A percentile compares a stretch with the other conserved stretches of the same genome.
These are phyloP conservation scores for Vitis hybrid DNA, from an alignment of 177 flowering plant species.

Conservation along the genomic window DNA sequence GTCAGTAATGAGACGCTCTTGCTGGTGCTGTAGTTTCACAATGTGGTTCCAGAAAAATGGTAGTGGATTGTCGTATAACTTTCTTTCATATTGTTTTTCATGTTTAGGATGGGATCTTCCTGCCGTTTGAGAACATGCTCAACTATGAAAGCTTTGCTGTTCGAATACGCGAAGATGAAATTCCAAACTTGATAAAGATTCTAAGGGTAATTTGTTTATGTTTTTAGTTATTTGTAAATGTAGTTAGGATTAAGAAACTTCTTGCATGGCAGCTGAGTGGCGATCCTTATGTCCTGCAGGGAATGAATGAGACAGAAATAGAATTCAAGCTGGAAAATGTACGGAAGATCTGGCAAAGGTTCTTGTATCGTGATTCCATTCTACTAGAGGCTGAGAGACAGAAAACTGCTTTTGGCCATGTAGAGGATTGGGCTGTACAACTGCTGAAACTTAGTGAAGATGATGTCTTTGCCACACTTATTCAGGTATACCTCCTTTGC, in stretches of 20 bases:
- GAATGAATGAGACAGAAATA: conserved; percentile 72
- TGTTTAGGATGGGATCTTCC: conserved; percentile 85
- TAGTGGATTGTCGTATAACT: neutral
- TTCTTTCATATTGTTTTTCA: neutral
- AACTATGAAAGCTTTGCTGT: conserved; percentile 92
- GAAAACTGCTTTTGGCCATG: conserved; percentile 45
- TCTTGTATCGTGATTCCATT: conserved; percentile 80
- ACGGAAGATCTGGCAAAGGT: conserved; percentile 85
- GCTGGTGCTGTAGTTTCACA: too few species aligned
- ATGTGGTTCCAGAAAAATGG: too few species aligned
- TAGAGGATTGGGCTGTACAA: conserved; percentile 77
- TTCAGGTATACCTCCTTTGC: conserved; percentile 59
- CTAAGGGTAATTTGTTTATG: conserved; percentile 60
- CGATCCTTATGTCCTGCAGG: conserved; percentile 32
- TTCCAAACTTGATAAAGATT: conserved; percentile 74
- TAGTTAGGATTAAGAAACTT: neutral
- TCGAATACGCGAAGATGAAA: conserved; percentile 83
- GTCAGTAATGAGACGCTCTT: too few species aligned
- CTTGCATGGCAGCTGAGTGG: neutral
- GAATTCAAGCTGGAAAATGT: conserved; percentile 77
- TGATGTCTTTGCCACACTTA: conserved; percentile 78
- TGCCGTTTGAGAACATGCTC: conserved; percentile 91
- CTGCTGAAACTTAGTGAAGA: conserved; percentile 60
- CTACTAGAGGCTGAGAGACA: conserved; percentile 92
- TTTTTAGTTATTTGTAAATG: neutral